Percentiles rank a stretch among this genome's conserved stretches.
Evolutionary conservation across 192 early-diverging fungal genomes (phyloP).

Genomic region (Pilaira anomala): DNA sequence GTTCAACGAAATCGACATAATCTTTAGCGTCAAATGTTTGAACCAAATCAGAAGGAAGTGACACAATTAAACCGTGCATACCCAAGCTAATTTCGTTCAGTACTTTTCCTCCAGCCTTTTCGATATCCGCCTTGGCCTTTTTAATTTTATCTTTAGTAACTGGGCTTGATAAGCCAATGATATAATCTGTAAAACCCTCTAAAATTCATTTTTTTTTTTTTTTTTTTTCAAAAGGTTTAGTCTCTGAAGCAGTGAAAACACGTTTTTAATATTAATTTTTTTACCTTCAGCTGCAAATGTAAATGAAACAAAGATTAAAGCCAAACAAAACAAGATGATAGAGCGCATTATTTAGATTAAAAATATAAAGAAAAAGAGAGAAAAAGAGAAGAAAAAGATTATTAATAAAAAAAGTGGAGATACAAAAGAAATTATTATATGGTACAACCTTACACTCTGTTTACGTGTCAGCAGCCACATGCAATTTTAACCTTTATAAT

Average conservation of each 20-base stretch:
- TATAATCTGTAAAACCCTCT: constrained; percentile 19
- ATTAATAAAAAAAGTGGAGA: not conserved
- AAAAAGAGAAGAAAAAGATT: not conserved
- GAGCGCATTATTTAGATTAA: constrained; percentile 1
- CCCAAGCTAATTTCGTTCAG: constrained; percentile 22
- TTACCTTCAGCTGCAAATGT: constrained; percentile 8
- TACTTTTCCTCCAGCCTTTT: constrained; percentile 23
- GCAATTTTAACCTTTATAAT: no score
- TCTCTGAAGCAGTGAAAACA: no score
- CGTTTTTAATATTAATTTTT: not conserved
- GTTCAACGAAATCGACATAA: constrained; percentile 32
- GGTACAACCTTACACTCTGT: not conserved
- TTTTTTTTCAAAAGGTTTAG: no score
- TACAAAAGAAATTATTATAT: not conserved
- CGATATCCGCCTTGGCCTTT: constrained; percentile 26
- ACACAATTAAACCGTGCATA: constrained; percentile 21
- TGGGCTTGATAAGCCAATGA: constrained; percentile 9
- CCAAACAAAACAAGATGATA: not conserved
- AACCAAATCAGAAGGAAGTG: constrained; percentile 20
- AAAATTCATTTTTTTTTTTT: not conserved
- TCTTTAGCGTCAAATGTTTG: constrained; percentile 25
- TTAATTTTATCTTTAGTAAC: constrained; percentile 7
- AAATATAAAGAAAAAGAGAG: not conserved
- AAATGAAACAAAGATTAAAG: not conserved
- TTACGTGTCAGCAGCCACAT: no score